A percentile compares a stretch with the other conserved stretches of the same genome.
Conservation (phyloP, 1,284 basidiomycete genomes). For the Gymnopus androsaceus region DNA sequence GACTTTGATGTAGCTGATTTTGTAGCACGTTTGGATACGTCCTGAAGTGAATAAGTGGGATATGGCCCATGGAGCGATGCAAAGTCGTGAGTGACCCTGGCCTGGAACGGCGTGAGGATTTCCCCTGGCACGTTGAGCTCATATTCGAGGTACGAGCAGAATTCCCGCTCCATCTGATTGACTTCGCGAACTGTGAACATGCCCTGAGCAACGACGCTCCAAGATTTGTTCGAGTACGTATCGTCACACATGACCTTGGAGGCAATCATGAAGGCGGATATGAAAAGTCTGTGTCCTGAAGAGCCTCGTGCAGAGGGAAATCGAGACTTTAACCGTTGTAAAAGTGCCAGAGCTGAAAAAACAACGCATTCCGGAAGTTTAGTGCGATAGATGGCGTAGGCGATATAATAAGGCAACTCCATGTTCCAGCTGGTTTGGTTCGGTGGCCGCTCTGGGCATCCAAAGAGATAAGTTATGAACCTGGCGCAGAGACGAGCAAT, state of each 20-base stretch:
- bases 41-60: constrained; percentile 58
- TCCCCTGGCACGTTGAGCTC: constrained; percentile 76
- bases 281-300: constrained; percentile 88
- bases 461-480: constrained; percentile 81
- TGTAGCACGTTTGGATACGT: constrained; percentile 53
- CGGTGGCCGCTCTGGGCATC: constrained; percentile 67
- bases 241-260: constrained; percentile 93
- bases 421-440: constrained; percentile 53
- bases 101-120: constrained; percentile 67
- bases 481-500: constrained; percentile 64
- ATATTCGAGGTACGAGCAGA: constrained; percentile 93
- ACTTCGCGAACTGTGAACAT: constrained; percentile 90
- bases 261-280: constrained; percentile 93
- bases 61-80: constrained; percentile 48
- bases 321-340: constrained; percentile 86
- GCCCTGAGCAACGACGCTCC: constrained; percentile 92
- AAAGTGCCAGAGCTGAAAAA: constrained; percentile 81
- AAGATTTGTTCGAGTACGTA: constrained; percentile 95
- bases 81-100: constrained; percentile 64
- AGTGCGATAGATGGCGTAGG: constrained; percentile 88
- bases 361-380: constrained; percentile 82
- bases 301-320: constrained; percentile 91
- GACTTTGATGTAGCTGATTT: constrained; percentile 44
- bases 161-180: constrained; percentile 95
- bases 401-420: constrained; percentile 80